Conservation (phyloP, 2,329 filamentous ascomycete species). For the Davidsoniella neocaledoniae region DNA sequence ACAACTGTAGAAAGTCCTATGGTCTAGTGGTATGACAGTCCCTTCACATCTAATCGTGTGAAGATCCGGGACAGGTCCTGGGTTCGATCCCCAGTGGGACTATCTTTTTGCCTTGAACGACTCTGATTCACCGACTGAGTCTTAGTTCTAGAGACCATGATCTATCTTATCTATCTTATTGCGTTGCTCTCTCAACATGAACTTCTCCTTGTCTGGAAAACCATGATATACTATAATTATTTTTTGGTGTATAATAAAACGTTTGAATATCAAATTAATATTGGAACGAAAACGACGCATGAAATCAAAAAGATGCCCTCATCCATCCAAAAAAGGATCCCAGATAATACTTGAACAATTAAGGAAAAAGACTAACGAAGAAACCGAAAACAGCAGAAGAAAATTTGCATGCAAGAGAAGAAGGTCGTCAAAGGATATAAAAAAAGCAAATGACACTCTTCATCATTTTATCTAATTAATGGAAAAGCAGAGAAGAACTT, state of each 20-base stretch:
- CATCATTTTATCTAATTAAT: not conserved
- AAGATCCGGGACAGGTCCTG: constrained; percentile 11
- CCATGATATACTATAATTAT: not conserved
- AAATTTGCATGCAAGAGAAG: not conserved
- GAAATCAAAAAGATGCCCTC: not conserved
- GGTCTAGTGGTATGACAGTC: constrained; percentile 13
- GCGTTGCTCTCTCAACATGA: too few relatives aligned
- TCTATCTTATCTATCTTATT: not conserved
- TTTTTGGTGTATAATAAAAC: not conserved
- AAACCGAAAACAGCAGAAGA: not conserved
- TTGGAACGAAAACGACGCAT: not conserved
- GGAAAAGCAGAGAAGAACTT: not conserved
- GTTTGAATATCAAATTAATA: not conserved
- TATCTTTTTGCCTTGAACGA: constrained; percentile 1
- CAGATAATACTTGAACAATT: constrained; percentile 2
- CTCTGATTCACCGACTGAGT: not conserved
- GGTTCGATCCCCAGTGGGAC: constrained; percentile 13
- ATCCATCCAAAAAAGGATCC: not conserved
- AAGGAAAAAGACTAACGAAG: constrained; percentile 1
- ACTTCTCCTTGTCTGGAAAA: not conserved
- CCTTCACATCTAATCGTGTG: constrained; percentile 6
- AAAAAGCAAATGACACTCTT: not conserved
- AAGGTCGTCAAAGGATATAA: not conserved
- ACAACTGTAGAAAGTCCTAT: constrained; percentile 18
- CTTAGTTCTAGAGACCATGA: not conserved